phyloP scores from a whole-genome alignment of 164 flowering plant species.

The Paratinospora sagittata region DNA sequence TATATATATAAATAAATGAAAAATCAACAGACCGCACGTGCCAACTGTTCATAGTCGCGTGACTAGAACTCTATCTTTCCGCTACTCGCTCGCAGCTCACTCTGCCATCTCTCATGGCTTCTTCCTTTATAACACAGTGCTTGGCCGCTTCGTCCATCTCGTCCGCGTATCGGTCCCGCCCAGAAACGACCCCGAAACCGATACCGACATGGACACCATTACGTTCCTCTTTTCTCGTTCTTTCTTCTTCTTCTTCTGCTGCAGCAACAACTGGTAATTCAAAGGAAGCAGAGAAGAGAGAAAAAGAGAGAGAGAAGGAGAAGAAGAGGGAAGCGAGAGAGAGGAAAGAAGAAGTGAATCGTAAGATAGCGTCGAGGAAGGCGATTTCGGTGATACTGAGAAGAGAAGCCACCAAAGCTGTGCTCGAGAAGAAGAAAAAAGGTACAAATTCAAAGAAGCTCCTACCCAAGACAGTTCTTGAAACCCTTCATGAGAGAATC shows the following conservation, averaged over 20 bases:
- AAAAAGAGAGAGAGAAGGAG: conserved; percentile 11
- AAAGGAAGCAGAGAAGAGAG: too few species aligned
- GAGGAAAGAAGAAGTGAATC: conserved; percentile 69
- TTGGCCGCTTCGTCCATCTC: not conserved
- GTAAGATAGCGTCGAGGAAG: conserved; percentile 76
- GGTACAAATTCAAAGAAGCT: conserved; percentile 66
- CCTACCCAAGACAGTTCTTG: conserved; percentile 78
- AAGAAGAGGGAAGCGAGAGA: conserved; percentile 40
- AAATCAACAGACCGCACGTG: not conserved
- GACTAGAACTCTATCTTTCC: not conserved
- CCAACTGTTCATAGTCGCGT: not conserved
- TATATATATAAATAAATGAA: not conserved
- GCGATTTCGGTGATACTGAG: conserved; percentile 78
- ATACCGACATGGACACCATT: not conserved
- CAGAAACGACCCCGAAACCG: not conserved
- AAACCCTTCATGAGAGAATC: conserved; percentile 87
- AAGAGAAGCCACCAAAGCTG: conserved; percentile 82
- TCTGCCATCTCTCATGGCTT: not conserved
- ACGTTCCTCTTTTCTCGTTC: conserved; percentile 1
- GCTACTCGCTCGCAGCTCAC: not conserved
- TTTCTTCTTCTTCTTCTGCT: not conserved
- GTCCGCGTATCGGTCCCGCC: not conserved
- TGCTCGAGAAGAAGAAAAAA: conserved; percentile 76
- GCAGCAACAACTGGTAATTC: too few species aligned
- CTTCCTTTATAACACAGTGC: not conserved